A percentile compares a stretch with the other conserved stretches of the same genome.
Evolutionary conservation across 108 stramenopile genomes (phyloP).

Genomic region (Pseudonitzschia delicatissima): DNA sequence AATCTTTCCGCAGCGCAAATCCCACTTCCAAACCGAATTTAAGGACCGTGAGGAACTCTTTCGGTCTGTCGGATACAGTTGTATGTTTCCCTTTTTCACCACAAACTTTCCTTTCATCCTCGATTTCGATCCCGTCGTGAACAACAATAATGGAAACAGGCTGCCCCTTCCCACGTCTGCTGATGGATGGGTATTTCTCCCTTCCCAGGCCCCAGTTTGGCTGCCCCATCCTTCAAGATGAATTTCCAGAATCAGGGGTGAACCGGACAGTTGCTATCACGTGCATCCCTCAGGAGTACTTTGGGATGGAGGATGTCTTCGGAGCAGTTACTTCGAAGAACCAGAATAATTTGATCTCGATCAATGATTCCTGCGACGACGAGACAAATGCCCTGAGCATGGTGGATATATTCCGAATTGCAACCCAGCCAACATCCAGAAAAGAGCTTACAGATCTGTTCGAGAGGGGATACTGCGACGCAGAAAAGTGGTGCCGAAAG

Average conservation of each 20-base stretch:
- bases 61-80: constrained; percentile 55
- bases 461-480: constrained; percentile 65
- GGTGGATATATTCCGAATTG: constrained; percentile 51
- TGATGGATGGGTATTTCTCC: constrained; percentile 79
- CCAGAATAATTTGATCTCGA: constrained; percentile 13
- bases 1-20: constrained; percentile 55
- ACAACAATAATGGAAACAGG: background rate
- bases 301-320: constrained; percentile 52
- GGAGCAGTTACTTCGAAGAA: constrained; percentile 43
- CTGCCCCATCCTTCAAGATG: constrained; percentile 68
- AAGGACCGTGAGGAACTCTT: constrained; percentile 57
- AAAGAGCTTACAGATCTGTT: constrained; percentile 54
- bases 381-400: constrained; percentile 28
- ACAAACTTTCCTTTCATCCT: constrained; percentile 50
- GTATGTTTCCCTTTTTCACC: constrained; percentile 80
- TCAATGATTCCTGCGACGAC: constrained; percentile 24
- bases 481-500: constrained; percentile 60
- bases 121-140: constrained; percentile 14
- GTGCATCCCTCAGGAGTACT: constrained; percentile 55
- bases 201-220: constrained; percentile 73
- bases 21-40: constrained; percentile 59
- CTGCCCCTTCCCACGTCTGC: constrained; percentile 49
- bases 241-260: constrained; percentile 24
- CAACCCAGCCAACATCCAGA: constrained; percentile 54
- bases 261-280: constrained; percentile 71